These are phyloP conservation scores for Candida nanaspora DNA, from an alignment of 805 yeast genomes.

Conservation along the genomic window DNA sequence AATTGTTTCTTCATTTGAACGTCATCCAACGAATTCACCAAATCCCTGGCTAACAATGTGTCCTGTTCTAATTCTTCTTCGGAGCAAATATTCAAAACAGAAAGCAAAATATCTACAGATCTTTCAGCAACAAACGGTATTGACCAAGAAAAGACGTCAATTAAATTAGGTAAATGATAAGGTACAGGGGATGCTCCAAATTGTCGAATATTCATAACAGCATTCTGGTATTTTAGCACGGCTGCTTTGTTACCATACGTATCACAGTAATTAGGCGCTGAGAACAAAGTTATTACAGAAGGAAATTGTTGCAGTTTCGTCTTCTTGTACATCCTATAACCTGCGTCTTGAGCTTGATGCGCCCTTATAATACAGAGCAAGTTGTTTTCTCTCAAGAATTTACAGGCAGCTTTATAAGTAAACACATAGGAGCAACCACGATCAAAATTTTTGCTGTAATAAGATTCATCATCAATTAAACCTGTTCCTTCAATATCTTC, in stretches of 20 bases:
- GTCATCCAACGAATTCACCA: conserved; percentile 25
- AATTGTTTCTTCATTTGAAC: conserved; percentile 3
- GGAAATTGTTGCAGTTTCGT: conserved; percentile 85
- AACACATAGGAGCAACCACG: conserved; percentile 92
- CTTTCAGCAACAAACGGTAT: conserved; percentile 96
- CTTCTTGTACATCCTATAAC: conserved; percentile 88
- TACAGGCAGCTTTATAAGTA: conserved; percentile 75
- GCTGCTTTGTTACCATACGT: conserved; percentile 94
- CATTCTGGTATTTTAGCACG: conserved; percentile 81
- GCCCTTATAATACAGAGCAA: conserved; percentile 85
- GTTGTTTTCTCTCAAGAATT: conserved; percentile 70
- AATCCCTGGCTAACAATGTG: conserved; percentile 41
- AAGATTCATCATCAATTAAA: conserved; percentile 35
- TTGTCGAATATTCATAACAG: conserved; percentile 92
- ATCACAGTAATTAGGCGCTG: conserved; percentile 94
- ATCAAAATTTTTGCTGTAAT: conserved; percentile 59
- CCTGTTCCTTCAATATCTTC: conserved; percentile 28
- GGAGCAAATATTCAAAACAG: conserved; percentile 87
- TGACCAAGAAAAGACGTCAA: conserved; percentile 98
- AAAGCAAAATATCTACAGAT: conserved; percentile 85
- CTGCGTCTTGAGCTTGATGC: conserved; percentile 97
- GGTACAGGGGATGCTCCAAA: conserved; percentile 93
- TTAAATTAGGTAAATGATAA: conserved; percentile 91
- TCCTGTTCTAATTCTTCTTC: conserved; percentile 88
- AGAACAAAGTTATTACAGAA: conserved; percentile 79